These are phyloP conservation scores for Teratosphaeria pseudoeucalypti DNA, from an alignment of 2,329 filamentous ascomycete genomes.

Conservation along the genomic window DNA sequence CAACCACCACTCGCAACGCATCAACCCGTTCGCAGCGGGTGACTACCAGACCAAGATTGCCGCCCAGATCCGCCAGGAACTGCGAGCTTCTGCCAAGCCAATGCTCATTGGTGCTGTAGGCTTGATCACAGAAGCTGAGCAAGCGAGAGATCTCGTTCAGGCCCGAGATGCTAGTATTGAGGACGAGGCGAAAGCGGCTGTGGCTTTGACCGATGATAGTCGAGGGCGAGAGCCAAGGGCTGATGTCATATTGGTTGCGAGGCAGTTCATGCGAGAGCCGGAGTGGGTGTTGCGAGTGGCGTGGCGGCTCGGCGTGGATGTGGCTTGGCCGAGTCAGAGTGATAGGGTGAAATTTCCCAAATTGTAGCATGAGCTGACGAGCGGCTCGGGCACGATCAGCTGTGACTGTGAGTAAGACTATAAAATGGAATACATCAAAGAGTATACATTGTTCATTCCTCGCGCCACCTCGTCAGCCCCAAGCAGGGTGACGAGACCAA, in stretches of 20 bases:
- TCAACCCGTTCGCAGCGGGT: constrained; percentile 30
- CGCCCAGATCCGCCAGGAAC: constrained; percentile 31
- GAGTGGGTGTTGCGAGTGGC: constrained; percentile 46
- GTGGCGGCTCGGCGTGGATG: constrained; percentile 37
- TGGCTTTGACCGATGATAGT: constrained; percentile 26
- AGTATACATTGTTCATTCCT: neutral
- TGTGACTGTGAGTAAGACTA: neutral
- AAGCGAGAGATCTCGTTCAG: constrained; percentile 38
- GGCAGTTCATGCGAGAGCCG: constrained; percentile 46
- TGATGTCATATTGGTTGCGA: constrained; percentile 42
- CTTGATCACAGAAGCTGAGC: constrained; percentile 43
- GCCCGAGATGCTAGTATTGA: constrained; percentile 4
- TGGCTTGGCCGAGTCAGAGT: constrained; percentile 41
- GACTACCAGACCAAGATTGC: constrained; percentile 44
- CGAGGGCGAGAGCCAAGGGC: constrained; percentile 27
- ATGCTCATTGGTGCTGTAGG: constrained; percentile 45
- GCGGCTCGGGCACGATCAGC: neutral
- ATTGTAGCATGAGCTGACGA: constrained; percentile 5
- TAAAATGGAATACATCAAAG: neutral
- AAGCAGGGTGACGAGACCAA: neutral
- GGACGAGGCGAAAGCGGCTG: constrained; percentile 22
- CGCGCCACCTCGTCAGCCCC: neutral
- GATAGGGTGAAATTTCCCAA: constrained; percentile 21
- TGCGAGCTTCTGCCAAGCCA: constrained; percentile 27
- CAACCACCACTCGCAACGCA: constrained; percentile 46